phyloP scores from a whole-genome alignment of 371 early-diverging fungal genomes.

The Mucor lusitanicus region DNA sequence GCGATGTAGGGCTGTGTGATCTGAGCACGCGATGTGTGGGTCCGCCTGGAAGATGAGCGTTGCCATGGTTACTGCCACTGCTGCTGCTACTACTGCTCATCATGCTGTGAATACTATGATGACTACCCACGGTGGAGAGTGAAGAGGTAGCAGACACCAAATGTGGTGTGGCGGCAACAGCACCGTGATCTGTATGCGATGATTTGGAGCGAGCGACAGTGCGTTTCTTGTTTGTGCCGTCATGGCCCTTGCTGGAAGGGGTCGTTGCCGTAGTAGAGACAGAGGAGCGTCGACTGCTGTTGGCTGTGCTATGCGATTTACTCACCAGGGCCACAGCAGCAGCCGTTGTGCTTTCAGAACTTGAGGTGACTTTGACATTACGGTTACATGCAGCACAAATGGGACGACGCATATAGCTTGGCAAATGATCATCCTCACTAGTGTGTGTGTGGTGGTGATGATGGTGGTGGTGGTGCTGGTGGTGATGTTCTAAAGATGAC shows the following conservation, averaged over 20 bases:
- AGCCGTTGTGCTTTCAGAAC: slow-evolving; percentile 1
- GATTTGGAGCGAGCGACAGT: neutral
- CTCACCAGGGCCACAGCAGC: neutral
- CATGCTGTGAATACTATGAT: neutral
- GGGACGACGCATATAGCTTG: slow-evolving; percentile 22
- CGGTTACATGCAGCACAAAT: slow-evolving; percentile 32
- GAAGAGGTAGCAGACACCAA: neutral
- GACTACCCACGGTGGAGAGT: neutral
- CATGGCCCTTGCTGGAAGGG: too few relatives aligned
- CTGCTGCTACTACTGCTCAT: neutral
- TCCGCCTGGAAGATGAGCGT: neutral
- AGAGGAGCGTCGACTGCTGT: neutral
- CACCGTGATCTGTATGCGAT: neutral
- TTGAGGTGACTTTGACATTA: slow-evolving; percentile 22
- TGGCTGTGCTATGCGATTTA: neutral
- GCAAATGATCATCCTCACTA: slow-evolving; percentile 8
- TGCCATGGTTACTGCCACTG: neutral
- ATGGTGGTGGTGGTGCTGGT: neutral
- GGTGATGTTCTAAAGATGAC: neutral
- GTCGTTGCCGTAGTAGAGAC: neutral
- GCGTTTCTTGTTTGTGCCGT: neutral
- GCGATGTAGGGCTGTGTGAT: slow-evolving; percentile 14
- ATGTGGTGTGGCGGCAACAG: neutral
- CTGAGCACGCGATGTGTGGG: neutral
- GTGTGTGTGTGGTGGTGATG: neutral